Base-by-base conservation (phyloP, 1,284 basidiomycete genomes). In the Apiotrichum gracile region DNA sequence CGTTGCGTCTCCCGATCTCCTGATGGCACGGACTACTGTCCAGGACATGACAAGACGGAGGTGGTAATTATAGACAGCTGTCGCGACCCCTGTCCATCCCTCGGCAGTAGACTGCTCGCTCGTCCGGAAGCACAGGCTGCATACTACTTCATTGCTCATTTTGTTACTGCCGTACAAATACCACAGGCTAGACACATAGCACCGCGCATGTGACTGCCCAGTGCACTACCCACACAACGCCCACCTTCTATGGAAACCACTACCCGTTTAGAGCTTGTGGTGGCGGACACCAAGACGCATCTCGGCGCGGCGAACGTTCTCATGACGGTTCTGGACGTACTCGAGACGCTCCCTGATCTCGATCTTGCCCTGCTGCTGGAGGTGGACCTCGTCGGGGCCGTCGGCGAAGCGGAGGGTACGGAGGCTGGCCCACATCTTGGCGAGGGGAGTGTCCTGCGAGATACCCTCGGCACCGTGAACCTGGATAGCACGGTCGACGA, bases 401-500 rank as follows among this genome's bases (percentile, higher is more conserved):
- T 97, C 92, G 57, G 92, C 92, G 66, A 90, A 84, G 38, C 91
- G 83, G 25, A 97, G 80, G 0, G 93, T 97, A 51, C 94, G 81
- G 60, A 97, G 73, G 22, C 82, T 82, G 27, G 89, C 87, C 79
- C 84, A 97, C 58, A 82, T 81, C 48, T 76, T 70, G 0, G 94
- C 91, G 33, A 98, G 81, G 26, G 84, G 82, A 44, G 86, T 85
- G 67, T 97, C 94, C 75, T 96, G 91, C 47, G 82, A 90, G 51
- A 98, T 78, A 54, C 94, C 94, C 76, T 97, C 94, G 24, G 91
- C 94, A 52, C 94, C 94, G 69, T 90, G 89, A 0, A 86, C 81
- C 79, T 98, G 94, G 60, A 98, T 97, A 1, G 91, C 88, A 35
- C 91, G 85, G 77, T 98, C 96, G 49, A 97, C 81, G 52, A 98